Conservation (phyloP, 345 rosid species). For the Hibiscus trionum region DNA sequence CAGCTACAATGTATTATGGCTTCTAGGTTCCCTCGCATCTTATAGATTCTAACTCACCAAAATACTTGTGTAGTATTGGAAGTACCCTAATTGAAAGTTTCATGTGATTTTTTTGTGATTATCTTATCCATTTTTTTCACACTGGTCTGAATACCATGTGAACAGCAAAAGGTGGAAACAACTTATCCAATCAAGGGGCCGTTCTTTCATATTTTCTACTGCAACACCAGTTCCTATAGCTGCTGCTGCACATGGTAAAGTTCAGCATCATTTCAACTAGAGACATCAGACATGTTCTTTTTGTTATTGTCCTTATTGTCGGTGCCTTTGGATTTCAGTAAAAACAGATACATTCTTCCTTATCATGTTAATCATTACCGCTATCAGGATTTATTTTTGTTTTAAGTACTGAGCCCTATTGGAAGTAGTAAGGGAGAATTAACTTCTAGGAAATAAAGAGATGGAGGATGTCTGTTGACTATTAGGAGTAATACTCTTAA, state of each 20-base stretch:
- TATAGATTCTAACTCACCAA: neutral
- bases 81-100: no score
- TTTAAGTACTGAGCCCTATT: neutral
- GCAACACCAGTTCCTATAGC: constrained; percentile 68
- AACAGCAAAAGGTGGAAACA: constrained; percentile 88
- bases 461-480: neutral
- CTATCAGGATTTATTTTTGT: neutral
- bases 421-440: neutral
- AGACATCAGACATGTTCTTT: neutral
- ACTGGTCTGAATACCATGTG: constrained; percentile 6
- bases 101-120: neutral
- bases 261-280: constrained; percentile 1
- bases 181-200: constrained; percentile 82
- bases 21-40: neutral
- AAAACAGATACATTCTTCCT: neutral
- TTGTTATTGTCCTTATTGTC: neutral
- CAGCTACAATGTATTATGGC: neutral
- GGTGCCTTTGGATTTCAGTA: neutral
- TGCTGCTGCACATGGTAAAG: constrained; percentile 78
- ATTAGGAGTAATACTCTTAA: neutral
- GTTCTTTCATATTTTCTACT: constrained; percentile 88
- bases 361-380: neutral
- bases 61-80: no score
- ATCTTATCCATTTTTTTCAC: neutral
- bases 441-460: neutral